Base-by-base conservation (phyloP, 345 rosid species). In the Populus nigra region DNA sequence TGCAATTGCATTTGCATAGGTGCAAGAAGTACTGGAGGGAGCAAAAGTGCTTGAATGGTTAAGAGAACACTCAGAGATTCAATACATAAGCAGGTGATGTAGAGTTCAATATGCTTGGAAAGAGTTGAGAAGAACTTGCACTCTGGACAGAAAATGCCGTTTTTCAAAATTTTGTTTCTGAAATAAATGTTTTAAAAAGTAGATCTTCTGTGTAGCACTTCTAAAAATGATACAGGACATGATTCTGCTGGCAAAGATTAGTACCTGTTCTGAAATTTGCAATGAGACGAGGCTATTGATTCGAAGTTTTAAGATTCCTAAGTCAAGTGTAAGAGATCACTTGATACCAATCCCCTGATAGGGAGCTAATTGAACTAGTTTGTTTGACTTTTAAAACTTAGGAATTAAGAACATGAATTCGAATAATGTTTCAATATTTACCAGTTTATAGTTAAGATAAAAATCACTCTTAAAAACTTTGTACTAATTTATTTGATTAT, bases 1-100 rank as follows among this genome's bases (percentile, higher is more conserved):
- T 31, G 20, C 36, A 33, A 16, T 29, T 67, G 33, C 41, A 1
- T 66, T 36, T 80, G 59, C 55, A 61, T 80, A 93, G 98, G 99
- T 95, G 73, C 94, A 90, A 90, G 99, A 95, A 69, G 80, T 93
- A 69, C 84, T 95, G 35, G 98, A 95, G 82, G 99, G 97, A 78
- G 98, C 98, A 45, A 93, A 91, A 84, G 98, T 95, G 87, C 94
- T 95, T 63, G 98, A 93, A 77, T 95, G 99, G 98, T 82, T 95
- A 81, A 91, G 86, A 89, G 92, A 89, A 83, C 89, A 77, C 69
- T 91, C 94, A 1, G 91, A 93, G 43, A 86, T 95, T 80, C 88
- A 83, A 75, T 91, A 93, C 76, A 57, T 88, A 39, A 91, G 89
- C 77, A 86, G 84, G 78, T 94, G 82, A 92, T 41, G 67, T 59